Evolutionary conservation across 805 yeast genomes (phyloP).

Genomic region (Barnettozyma californica): DNA sequence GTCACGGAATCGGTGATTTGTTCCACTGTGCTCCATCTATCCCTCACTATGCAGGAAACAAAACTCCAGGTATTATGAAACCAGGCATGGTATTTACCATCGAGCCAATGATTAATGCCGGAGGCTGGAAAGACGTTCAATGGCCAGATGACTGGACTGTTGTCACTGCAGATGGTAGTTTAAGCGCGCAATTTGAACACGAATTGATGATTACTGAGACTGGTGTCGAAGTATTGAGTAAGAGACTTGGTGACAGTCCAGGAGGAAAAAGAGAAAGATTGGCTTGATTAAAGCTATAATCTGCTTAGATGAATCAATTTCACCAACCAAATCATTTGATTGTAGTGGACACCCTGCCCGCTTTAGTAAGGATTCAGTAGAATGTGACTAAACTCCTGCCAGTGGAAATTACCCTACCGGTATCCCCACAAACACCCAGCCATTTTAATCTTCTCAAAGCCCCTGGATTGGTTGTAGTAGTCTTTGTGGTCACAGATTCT

Average conservation of each 20-base stretch:
- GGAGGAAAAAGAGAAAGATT: slow-evolving; percentile 75
- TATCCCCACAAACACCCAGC: too few species aligned
- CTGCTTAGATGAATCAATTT: too few species aligned
- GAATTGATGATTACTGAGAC: slow-evolving; percentile 87
- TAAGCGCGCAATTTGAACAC: slow-evolving; percentile 94
- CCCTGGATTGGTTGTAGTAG: too few species aligned
- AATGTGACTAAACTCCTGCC: not conserved
- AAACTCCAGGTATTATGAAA: slow-evolving; percentile 88
- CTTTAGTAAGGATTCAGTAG: not conserved
- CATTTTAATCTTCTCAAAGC: too few species aligned
- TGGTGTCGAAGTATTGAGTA: slow-evolving; percentile 87
- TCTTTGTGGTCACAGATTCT: too few species aligned
- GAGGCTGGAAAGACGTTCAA: slow-evolving; percentile 68
- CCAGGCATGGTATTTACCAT: slow-evolving; percentile 97
- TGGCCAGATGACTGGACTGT: slow-evolving; percentile 99
- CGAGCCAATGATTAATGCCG: slow-evolving; percentile 94
- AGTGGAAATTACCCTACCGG: too few species aligned
- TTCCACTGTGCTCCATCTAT: slow-evolving; percentile 92
- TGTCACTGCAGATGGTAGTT: slow-evolving; percentile 81
- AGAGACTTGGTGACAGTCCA: slow-evolving; percentile 73
- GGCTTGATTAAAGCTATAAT: not conserved
- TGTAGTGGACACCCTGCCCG: too few species aligned
- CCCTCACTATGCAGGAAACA: slow-evolving; percentile 92
- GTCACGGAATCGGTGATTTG: slow-evolving; percentile 83
- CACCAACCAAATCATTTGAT: too few species aligned